A percentile compares a stretch with the other conserved stretches of the same genome.
Evolutionary conservation across 129 eudicot genomes (phyloP).

Genomic region (Flaveria robusta): DNA sequence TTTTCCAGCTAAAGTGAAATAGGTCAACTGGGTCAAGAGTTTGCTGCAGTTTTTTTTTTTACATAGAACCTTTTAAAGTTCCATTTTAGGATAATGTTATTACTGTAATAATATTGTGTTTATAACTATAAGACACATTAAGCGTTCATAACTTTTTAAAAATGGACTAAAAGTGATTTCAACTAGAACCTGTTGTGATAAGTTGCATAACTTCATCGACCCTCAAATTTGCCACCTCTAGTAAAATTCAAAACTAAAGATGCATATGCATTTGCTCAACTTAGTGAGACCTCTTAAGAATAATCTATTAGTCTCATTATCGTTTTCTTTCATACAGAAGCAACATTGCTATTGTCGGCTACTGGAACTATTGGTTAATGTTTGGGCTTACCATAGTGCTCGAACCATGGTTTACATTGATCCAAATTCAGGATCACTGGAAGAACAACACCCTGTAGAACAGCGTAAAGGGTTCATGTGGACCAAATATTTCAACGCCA

Average conservation of each 20-base stretch:
- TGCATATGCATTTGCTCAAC: not conserved
- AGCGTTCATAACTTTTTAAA: not conserved
- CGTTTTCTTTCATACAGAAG: constrained; percentile 43
- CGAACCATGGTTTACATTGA: constrained; percentile 79
- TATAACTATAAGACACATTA: not conserved
- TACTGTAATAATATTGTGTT: not conserved
- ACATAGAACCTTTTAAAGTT: not conserved
- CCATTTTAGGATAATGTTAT: not conserved
- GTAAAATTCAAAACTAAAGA: not conserved
- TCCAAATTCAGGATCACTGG: constrained; percentile 68
- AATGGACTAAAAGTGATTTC: not conserved
- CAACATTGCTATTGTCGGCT: constrained; percentile 87
- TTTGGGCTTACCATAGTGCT: constrained; percentile 96
- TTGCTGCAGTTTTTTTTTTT: not conserved
- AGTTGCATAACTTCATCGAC: not conserved
- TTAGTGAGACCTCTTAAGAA: not conserved
- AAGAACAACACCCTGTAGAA: constrained; percentile 85
- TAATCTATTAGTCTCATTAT: not conserved
- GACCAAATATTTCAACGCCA: constrained; percentile 71
- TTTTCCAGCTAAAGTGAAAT: not conserved
- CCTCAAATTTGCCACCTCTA: not conserved
- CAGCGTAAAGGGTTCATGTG: constrained; percentile 76
- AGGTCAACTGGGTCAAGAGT: not conserved
- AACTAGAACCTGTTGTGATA: not conserved
- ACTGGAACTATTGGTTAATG: constrained; percentile 78